Base-by-base conservation (phyloP, 2,329 filamentous ascomycete genomes). In the Sporothrix pseudoabietina region DNA sequence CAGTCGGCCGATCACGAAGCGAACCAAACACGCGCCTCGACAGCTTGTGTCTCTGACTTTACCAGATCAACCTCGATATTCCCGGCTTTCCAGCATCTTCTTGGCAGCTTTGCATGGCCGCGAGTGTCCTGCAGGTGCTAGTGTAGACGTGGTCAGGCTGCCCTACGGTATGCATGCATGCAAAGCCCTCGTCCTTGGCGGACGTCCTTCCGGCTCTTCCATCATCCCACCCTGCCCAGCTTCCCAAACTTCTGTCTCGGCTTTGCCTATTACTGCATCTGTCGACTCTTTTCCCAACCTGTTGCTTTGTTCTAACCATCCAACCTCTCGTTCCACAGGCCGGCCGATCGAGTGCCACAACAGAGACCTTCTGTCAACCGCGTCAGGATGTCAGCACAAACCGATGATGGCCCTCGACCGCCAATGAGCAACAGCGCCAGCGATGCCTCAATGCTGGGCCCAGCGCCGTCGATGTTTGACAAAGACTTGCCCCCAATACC, bases 401-500 rank as follows among this genome's bases (percentile, higher is more conserved):
- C 35, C 2, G 69, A 71, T 9, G 69, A 74, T 57, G 63, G 52
- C 71, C 44, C 57, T 8, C 73, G 71, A 61, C 61, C 55, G 71
- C 12, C 72, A 14, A 30, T 47, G 14, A 69, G 39, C 61, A 65
- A 22, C 3, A 63, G 41, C 7, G 14, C 32, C 26, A 66, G 71
- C 26, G 72, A 71, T 7, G 26, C n/a, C 16, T 47, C 57, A 19
- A 39, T 32, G 14, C 30, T 61, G 4, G 71, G 30, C 47, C 9
- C n/a, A 6, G 52, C 57, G 9, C 52, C 66, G 0, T 52, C 70
- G 14, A 41, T 49, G 22, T 35, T 72, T 59, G 76, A 77, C 35
- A 76, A 76, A 30, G 76, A 77, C 14, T 72, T 76, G 22, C 76
- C 76, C 26, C 55, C 76, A 5, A 76, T 76, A 32, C 75, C 76